A percentile compares a stretch with the other conserved stretches of the same genome.
Conservation (phyloP, 768 basidiomycete genomes). For the Mycena floridula region DNA sequence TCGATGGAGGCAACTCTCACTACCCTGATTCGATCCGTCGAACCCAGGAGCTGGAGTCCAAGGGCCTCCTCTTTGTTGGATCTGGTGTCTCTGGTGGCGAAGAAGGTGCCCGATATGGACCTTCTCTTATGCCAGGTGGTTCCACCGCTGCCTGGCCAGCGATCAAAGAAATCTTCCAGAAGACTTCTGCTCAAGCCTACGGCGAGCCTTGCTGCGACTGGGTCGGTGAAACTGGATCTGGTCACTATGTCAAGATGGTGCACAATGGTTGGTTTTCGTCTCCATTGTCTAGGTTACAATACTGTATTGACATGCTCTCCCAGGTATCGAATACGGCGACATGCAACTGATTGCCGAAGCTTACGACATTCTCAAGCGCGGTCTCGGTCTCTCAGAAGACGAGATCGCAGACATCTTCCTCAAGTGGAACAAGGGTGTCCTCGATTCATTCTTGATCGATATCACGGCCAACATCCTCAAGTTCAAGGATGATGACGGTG, state of each 20-base stretch:
- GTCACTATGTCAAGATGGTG: constrained; percentile 99
- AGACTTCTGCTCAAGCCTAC: constrained; percentile 89
- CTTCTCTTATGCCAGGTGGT: constrained; percentile 99
- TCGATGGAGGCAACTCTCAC: constrained; percentile 99
- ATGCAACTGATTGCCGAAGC: constrained; percentile 99
- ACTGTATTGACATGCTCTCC: constrained; percentile 5
- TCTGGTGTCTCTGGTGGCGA: constrained; percentile 99
- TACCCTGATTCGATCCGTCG: constrained; percentile 98
- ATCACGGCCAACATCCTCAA: constrained; percentile 96
- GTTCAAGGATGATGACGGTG: constrained; percentile 94
- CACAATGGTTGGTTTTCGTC: constrained; percentile 66
- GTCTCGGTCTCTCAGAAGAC: constrained; percentile 75
- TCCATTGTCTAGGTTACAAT: neutral
- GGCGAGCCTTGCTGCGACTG: constrained; percentile 99
- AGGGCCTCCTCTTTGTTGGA: constrained; percentile 95
- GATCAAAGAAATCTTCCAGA: constrained; percentile 99
- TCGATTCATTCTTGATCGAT: constrained; percentile 99
- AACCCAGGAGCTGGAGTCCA: constrained; percentile 84
- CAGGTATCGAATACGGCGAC: constrained; percentile 99
- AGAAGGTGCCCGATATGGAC: constrained; percentile 95
- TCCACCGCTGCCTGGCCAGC: constrained; percentile 89
- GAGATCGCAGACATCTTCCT: constrained; percentile 95
- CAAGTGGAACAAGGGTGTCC: constrained; percentile 97
- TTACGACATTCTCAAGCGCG: constrained; percentile 97
- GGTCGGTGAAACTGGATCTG: constrained; percentile 94